Percentiles rank a stretch among this genome's conserved stretches.
phyloP scores from a whole-genome alignment of 164 flowering plant genomes.

The Annona squamosa region DNA sequence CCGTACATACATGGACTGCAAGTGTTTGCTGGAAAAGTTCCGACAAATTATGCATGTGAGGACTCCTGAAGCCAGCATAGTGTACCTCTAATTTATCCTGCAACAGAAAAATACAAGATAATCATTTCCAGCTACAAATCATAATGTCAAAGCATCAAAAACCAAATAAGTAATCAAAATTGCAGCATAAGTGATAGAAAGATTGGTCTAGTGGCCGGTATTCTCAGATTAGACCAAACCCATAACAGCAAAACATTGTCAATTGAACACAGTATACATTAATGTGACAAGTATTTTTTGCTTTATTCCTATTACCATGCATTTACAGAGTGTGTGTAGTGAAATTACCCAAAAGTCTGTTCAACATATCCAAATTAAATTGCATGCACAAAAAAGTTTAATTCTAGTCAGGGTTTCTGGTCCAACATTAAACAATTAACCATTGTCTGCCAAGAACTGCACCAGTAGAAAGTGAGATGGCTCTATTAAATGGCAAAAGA shows the following conservation, averaged over 20 bases:
- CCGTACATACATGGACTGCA: conserved; percentile 37
- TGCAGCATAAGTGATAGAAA: not conserved
- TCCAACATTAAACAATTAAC: no score
- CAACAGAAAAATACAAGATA: conserved; percentile 16
- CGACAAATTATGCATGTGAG: conserved; percentile 78
- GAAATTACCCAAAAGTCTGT: not conserved
- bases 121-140: not conserved
- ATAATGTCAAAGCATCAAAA: not conserved
- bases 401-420: no score
- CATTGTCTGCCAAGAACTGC: no score
- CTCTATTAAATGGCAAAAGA: no score
- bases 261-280: no score
- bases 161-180: not conserved
- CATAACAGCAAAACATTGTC: no score
- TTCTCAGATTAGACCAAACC: not conserved
- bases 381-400: no score
- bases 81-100: conserved; percentile 75
- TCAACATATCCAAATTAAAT: no score
- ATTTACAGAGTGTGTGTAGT: not conserved
- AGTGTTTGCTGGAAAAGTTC: conserved; percentile 72
- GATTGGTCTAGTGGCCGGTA: not conserved
- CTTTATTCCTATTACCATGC: no score
- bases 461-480: no score
- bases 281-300: no score
- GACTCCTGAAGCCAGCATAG: conserved; percentile 76